Evolutionary conservation across 2,329 filamentous ascomycete species (phyloP), one percentile per base, ranked within the genome.

Genomic region (Colletotrichum falcatum): DNA sequence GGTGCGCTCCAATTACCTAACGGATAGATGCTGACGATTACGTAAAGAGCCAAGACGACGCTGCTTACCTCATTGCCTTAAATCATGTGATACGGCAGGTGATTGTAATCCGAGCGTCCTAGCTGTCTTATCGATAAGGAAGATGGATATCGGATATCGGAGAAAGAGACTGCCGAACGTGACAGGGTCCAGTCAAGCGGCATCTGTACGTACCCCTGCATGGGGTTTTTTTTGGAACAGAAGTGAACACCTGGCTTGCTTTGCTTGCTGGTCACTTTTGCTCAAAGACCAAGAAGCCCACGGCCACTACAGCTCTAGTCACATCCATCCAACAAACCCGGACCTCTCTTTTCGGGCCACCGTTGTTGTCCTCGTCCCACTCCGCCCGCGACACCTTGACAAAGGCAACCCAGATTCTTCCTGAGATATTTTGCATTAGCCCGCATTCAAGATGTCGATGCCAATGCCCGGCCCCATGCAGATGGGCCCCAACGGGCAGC

Each of bases 401-500:
- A 61, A 66, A 58, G 58, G 44, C 39, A 61, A 18, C 5, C 56
- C 35, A n/a, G 30, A 39, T 68, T 53, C 54, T n/a, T 49, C 33
- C 42, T 46, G 16, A 23, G 28, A 26, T n/a, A 28, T 42, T 66
- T 53, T 30, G 42, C 63, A 42, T 51, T 51, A 58, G 59, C 42
- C 33, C 51, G 58, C 14, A 53, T 60, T 35, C 64, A 63, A 70
- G 23, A 70, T 70, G 67, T 70, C 67, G 44, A 79, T 77, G 74
- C 78, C 76, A 42, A 77, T 73, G 69, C 75, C 76, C 55, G 73
- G 70, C 65, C 78, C 78, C 67, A 79, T 82, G 74, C 80, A 79
- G 20, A 77, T 78, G 68, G 55, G 76, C 74, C 67, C 77, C 74
- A 63, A 77, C 75, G 73, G 77, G 62, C 44, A 62, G 39, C 62